Evolutionary conservation across 306 rosid genomes (phyloP).

Genomic region (Trifolium pratense): DNA sequence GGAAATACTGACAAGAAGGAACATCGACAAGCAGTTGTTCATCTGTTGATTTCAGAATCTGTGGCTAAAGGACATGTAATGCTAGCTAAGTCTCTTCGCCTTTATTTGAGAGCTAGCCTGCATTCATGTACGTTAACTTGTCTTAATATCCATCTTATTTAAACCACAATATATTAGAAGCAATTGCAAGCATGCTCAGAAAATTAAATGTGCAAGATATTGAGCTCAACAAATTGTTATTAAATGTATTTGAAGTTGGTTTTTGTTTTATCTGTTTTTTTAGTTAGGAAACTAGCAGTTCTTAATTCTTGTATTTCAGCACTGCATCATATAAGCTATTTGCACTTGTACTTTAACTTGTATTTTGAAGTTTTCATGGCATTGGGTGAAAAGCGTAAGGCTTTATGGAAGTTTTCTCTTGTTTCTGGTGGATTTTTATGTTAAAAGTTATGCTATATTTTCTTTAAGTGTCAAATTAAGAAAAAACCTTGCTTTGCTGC

Average conservation of each 20-base stretch:
- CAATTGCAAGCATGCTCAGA: conserved; percentile 21
- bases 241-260: conserved; percentile 33
- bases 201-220: conserved; percentile 27
- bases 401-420: conserved; percentile 12
- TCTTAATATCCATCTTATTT: conserved; percentile 39
- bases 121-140: conserved; percentile 78
- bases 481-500: conserved; percentile 18
- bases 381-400: conserved; percentile 14
- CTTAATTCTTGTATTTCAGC: conserved; percentile 27
- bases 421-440: background rate
- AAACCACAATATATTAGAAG: conserved; percentile 25
- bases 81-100: conserved; percentile 79
- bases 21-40: conserved; percentile 61
- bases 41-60: conserved; percentile 69
- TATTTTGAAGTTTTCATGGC: conserved; percentile 22
- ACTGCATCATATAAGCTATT: conserved; percentile 30
- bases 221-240: conserved; percentile 26
- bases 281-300: conserved; percentile 31
- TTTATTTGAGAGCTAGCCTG: conserved; percentile 72
- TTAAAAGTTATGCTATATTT: background rate
- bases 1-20: conserved; percentile 60
- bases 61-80: conserved; percentile 91
- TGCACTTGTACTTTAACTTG: conserved; percentile 11
- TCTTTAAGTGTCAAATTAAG: conserved; percentile 2
- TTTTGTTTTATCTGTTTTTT: conserved; percentile 25